These are phyloP conservation scores for Crithidia fasciculata DNA, from an alignment of 208 protist genomes.

Conservation along the genomic window DNA sequence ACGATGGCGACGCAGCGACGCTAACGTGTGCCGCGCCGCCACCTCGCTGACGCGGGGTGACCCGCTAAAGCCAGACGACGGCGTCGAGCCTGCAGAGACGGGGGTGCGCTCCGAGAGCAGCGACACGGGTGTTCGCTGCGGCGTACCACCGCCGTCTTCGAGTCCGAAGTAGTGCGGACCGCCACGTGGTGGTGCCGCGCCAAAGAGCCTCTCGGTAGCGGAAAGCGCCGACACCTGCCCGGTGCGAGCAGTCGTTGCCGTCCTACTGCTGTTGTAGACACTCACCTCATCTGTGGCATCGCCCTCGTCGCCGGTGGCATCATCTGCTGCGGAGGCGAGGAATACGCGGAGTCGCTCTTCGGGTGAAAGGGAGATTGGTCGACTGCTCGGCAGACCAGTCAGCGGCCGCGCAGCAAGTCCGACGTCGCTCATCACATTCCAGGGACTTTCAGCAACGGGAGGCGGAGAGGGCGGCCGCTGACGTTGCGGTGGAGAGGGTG, in stretches of 20 bases:
- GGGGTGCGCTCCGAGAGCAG: constrained; percentile 16
- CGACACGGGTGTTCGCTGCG: constrained; percentile 5
- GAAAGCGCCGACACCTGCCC: no score
- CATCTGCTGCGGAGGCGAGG: not conserved
- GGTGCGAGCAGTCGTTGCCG: no score
- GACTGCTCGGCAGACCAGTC: not conserved
- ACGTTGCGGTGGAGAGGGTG: constrained; percentile 13
- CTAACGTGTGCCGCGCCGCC: constrained; percentile 28
- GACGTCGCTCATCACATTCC: no score
- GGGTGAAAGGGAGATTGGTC: not conserved
- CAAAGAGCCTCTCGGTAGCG: no score
- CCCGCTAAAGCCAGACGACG: constrained; percentile 8
- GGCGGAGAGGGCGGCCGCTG: not conserved
- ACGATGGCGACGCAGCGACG: constrained; percentile 29
- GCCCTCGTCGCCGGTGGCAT: not conserved
- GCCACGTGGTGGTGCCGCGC: no score
- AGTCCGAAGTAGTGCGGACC: not conserved
- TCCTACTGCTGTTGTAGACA: no score
- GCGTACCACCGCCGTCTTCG: not conserved
- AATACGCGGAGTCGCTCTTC: constrained; percentile 14
- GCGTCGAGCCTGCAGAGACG: not conserved
- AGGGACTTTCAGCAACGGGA: no score
- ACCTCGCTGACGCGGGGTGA: constrained; percentile 24
- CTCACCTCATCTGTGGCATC: not conserved
- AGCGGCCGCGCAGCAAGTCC: no score